A percentile compares a stretch with the other conserved stretches of the same genome.
phyloP scores from a whole-genome alignment of 495 filamentous ascomycete species.

The Lindgomyces ingoldianus region DNA sequence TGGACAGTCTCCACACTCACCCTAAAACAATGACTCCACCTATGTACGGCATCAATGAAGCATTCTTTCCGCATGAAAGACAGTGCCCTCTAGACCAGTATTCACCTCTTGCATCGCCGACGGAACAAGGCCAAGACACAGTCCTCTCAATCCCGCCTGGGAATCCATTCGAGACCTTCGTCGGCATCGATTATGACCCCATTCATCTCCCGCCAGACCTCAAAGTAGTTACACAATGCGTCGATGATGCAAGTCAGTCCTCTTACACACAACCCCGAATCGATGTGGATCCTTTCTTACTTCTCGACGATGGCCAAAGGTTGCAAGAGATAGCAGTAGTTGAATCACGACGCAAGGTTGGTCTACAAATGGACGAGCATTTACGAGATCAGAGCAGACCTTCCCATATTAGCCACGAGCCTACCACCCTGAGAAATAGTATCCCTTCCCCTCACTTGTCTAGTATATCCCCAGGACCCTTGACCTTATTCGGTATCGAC shows the following conservation, averaged over 20 bases:
- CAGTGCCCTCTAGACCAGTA: background rate
- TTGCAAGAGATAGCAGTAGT: background rate
- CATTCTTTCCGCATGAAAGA: background rate
- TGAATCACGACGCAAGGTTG: background rate
- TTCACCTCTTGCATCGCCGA: background rate
- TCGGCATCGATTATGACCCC: background rate
- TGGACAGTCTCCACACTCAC: background rate
- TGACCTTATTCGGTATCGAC: background rate
- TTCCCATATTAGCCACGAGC: too few relatives aligned
- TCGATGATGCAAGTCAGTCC: too few relatives aligned
- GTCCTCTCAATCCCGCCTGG: background rate
- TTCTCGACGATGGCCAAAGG: background rate
- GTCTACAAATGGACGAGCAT: background rate
- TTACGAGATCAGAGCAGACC: background rate
- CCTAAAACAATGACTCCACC: background rate
- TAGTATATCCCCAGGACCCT: background rate
- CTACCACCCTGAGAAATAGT: too few relatives aligned
- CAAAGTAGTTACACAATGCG: background rate
- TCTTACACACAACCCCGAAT: conserved; percentile 4
- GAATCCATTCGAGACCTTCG: background rate
- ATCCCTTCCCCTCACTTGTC: background rate
- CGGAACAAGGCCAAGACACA: background rate
- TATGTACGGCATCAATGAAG: background rate
- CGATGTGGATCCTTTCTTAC: conserved; percentile 8
- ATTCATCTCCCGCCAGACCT: background rate